Base-by-base conservation (phyloP, 2,329 filamentous ascomycete species). In the Aureobasidium sp. region DNA sequence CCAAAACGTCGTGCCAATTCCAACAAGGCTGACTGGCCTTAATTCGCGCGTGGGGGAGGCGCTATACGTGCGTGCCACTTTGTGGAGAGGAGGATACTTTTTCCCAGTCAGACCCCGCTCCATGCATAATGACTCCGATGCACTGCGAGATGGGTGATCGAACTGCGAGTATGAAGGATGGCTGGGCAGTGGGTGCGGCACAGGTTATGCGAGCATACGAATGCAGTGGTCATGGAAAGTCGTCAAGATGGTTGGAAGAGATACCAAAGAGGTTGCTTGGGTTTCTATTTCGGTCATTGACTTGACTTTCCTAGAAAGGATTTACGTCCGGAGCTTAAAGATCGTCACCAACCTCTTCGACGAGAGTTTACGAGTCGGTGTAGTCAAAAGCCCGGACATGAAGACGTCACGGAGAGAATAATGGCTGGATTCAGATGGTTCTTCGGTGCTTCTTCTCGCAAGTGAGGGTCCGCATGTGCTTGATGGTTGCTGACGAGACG, bases 121-220 rank as follows among this genome's bases (percentile, higher is more conserved):
- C 32, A 47, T 32, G 34, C 27, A 59, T 39, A 47, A 15, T 44
- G 17, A 15, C 39, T 15, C 39, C 55, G 55, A 59, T 59, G 53
- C 20, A n/a, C 55, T 48, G 55, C 55, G 7, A 39, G 20, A 59
- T 44, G n/a, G 43, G 43, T 59, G 55, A 59, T 59, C 55, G 20
- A 29, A 46, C 26, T 13, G 55, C 32, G 43, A 37, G 4, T 48
- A 17, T 24, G 29, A 15, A 46, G 46, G 34, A 60, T 60, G 57
- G 57, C 57, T 60, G 57, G 55, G 57, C 57, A 37, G 44, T 60
- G 56, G 43, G 56, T 46, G 36, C 57, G 57, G 57, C 36, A 60
- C 24, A 32, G 5, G 37, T n/a, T 48, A 47, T 44, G 46, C 46
- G 59, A 44, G 59, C 13, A 61, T 61, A 53, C 59, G 48, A 36